phyloP scores from a whole-genome alignment of 23 red algal genomes.

The Agarophyton chilense region DNA sequence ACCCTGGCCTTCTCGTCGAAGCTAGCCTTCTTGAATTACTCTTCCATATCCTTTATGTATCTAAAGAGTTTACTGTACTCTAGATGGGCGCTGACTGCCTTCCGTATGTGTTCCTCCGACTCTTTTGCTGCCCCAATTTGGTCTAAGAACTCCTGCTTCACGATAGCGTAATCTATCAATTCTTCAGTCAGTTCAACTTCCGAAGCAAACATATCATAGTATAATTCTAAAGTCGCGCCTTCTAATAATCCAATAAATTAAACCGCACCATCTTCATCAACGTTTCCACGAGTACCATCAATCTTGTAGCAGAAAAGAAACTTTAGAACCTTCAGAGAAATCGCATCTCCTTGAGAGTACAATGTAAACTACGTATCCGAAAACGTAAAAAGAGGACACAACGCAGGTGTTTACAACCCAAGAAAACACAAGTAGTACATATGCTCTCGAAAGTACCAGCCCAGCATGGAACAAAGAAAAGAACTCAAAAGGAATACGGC shows the following conservation, averaged over 20 bases:
- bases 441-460: too few species aligned
- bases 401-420: too few species aligned
- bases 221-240: constrained; percentile 17
- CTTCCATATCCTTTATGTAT: neutral
- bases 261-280: neutral
- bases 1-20: too few species aligned
- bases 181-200: neutral
- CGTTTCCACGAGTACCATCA: neutral
- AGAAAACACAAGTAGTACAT: too few species aligned
- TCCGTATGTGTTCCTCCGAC: neutral
- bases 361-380: too few species aligned
- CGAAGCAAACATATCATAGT: constrained; percentile 20
- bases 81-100: neutral
- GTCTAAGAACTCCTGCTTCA: neutral
- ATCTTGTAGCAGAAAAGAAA: neutral
- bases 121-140: neutral
- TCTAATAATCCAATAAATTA: neutral
- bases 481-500: too few species aligned
- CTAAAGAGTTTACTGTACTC: neutral
- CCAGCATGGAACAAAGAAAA: too few species aligned
- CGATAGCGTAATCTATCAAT: neutral
- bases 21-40: too few species aligned
- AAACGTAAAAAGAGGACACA: too few species aligned
- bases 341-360: too few species aligned
- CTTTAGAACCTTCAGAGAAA: too few species aligned